Base-by-base conservation (phyloP, 2,329 filamentous ascomycete genomes). In the Pochonia chlamydosporia region DNA sequence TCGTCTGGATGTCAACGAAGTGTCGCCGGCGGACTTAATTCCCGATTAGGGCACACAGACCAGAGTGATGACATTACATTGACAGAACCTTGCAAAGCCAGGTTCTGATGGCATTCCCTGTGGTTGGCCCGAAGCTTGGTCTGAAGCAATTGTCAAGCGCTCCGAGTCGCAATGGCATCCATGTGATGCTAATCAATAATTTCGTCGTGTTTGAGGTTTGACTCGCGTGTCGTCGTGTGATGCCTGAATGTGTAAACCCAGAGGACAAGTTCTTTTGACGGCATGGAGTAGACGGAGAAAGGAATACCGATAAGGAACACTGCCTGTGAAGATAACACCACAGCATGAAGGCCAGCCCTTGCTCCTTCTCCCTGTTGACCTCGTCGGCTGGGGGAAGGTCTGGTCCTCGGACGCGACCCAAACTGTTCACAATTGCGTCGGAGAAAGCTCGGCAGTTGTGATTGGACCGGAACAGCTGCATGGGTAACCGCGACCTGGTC, bases 21-120 rank as follows among this genome's bases (percentile, higher is more conserved):
- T 46, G 40, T 53, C 40, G 49, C 46, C 44, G 49, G 43, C 53
- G 53, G 55, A 52, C 51, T 41, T 53, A 51, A 47, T 57, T 48
- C 55, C 55, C 50, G n/a, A 50, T 52, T 52, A 16, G 50, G 52
- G 21, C 40, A 46, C 51, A 48, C 50, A 25, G 48, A 39, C 24
- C 14, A 16, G 26, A 26, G 23, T 23, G 35, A 36, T 30, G 33
- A 20, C 33, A 36, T 36, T 36, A 20, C 20, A n/a, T n/a, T n/a
- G n/a, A n/a, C n/a, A n/a, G n/a, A n/a, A n/a, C n/a, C n/a, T n/a
- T n/a, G n/a, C 20, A 23, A 20, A 18, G 5, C 3, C 10, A 7
- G n/a, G 8, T 39, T 21, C 23, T 23, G 35, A 8, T 20, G 14
- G 35, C 10, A 5, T 36, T 21, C 20, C 6, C 2, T 14, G 10